These are phyloP conservation scores for Mycosphaerella arachidis DNA, from an alignment of 2,329 filamentous ascomycete species.

Conservation along the genomic window DNA sequence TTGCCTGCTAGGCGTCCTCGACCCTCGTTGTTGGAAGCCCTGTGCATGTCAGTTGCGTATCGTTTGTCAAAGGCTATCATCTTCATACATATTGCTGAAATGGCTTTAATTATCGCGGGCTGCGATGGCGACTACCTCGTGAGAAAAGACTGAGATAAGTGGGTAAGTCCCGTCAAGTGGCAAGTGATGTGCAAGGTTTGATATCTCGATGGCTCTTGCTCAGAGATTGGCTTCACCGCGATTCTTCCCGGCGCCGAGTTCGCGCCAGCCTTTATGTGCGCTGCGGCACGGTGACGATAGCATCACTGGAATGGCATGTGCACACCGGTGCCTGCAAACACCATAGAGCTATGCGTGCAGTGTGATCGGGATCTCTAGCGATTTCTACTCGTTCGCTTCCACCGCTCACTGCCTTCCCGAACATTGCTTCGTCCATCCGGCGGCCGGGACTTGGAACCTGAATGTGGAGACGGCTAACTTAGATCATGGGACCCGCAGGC, in stretches of 20 bases:
- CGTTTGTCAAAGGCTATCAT: too few relatives aligned
- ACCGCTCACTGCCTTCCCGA: neutral
- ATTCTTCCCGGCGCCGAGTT: neutral
- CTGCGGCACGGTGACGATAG: neutral
- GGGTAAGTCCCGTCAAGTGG: neutral
- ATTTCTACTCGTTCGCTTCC: too few relatives aligned
- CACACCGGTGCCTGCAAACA: too few relatives aligned
- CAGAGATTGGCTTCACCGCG: neutral
- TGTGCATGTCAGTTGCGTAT: neutral
- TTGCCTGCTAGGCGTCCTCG: conserved; percentile 57
- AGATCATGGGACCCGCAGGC: neutral
- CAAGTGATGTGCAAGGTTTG: neutral
- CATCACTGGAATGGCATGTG: too few relatives aligned
- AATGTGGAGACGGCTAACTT: neutral
- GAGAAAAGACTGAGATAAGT: neutral
- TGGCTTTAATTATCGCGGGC: neutral
- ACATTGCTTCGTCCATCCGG: neutral
- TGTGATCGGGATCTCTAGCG: too few relatives aligned
- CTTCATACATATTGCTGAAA: conserved; percentile 17
- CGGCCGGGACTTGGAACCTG: neutral
- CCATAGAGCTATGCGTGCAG: too few relatives aligned
- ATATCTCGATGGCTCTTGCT: neutral
- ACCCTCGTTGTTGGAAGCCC: conserved; percentile 11
- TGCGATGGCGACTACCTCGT: neutral
- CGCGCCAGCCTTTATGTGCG: neutral